phyloP scores from a whole-genome alignment of 2,329 filamentous ascomycete species.

The Aspergillus sp. region DNA sequence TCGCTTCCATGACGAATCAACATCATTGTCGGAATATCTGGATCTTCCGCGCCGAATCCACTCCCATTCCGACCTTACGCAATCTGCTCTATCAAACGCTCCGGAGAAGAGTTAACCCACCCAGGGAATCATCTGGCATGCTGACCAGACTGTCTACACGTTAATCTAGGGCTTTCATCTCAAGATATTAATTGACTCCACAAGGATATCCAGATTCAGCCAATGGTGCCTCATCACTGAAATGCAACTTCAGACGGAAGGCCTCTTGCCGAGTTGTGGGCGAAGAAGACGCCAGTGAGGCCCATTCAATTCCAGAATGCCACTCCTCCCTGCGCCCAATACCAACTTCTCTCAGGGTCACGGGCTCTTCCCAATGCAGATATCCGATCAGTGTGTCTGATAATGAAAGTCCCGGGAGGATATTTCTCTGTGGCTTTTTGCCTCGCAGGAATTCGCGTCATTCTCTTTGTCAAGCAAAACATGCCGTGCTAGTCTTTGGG shows the following conservation, averaged over 20 bases:
- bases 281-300: neutral
- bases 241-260: neutral
- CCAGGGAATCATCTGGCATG: neutral
- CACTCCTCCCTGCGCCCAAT: neutral
- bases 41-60: neutral
- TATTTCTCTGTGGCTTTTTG: neutral
- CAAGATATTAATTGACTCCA: neutral
- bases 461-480: neutral
- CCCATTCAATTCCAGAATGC: neutral
- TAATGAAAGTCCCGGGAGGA: neutral
- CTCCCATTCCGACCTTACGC: neutral
- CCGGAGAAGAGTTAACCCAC: neutral
- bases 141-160: neutral
- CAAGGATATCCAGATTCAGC: neutral
- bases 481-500: neutral
- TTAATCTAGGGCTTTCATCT: neutral
- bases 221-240: neutral
- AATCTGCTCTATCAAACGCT: neutral
- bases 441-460: neutral
- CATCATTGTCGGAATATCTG: neutral
- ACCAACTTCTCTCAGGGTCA: too few species aligned
- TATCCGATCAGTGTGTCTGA: neutral
- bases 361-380: too few species aligned
- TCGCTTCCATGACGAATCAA: neutral
- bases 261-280: too few species aligned